phyloP scores from a whole-genome alignment of 345 rosid species.

The Firmiana major region DNA sequence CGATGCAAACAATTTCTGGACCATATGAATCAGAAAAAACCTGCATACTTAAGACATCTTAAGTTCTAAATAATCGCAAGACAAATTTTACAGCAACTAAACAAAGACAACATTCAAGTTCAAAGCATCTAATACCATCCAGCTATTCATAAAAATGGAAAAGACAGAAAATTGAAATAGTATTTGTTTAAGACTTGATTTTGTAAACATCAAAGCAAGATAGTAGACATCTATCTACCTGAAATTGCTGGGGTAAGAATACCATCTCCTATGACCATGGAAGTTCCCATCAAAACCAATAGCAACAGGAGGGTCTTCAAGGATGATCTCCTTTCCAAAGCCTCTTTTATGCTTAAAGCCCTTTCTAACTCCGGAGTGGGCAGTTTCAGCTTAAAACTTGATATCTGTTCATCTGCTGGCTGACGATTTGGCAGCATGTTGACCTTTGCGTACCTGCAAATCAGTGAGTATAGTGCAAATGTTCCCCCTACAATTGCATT shows the following conservation, averaged over 20 bases:
- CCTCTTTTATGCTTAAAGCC: constrained; percentile 73
- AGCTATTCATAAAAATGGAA: background rate
- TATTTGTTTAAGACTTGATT: background rate
- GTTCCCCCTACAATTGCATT: constrained; percentile 78
- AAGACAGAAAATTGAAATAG: background rate
- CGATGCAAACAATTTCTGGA: background rate
- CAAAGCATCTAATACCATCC: background rate
- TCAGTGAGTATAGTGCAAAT: constrained; percentile 85
- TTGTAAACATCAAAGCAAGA: background rate
- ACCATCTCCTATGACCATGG: constrained; percentile 96
- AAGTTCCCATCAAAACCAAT: constrained; percentile 92
- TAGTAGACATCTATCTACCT: constrained; percentile 39
- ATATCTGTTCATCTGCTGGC: constrained; percentile 88
- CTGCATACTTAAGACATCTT: background rate
- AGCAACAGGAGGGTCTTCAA: constrained; percentile 73
- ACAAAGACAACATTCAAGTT: background rate
- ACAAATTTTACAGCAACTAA: background rate
- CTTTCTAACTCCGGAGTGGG: constrained; percentile 95
- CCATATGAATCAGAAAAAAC: background rate
- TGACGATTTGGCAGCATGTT: constrained; percentile 89
- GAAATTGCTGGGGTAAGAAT: constrained; percentile 95
- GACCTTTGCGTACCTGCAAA: constrained; percentile 87
- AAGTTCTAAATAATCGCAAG: background rate
- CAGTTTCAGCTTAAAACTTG: constrained; percentile 83
- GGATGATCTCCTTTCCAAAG: constrained; percentile 63